phyloP scores from a whole-genome alignment of 2,329 filamentous ascomycete species.

The Fusarium pilosicola region DNA sequence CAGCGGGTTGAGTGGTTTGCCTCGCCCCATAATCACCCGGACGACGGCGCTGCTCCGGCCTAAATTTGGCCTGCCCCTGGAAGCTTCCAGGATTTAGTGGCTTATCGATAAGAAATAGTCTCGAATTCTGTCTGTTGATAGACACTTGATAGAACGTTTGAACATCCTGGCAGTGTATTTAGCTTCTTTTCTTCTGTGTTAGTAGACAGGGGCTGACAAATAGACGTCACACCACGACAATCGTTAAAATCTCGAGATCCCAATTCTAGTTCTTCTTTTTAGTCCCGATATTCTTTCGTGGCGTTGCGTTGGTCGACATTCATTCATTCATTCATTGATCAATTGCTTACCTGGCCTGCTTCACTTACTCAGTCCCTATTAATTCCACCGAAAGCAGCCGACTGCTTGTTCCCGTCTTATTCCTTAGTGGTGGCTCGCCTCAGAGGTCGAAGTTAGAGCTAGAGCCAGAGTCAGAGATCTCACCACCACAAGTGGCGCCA shows the following conservation, averaged over 20 bases:
- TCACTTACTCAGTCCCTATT: not conserved
- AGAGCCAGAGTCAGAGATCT: slow-evolving; percentile 10
- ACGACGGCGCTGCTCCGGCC: slow-evolving; percentile 14
- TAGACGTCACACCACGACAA: slow-evolving; percentile 35
- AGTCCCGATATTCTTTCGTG: slow-evolving; percentile 3
- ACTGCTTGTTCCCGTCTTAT: slow-evolving; percentile 8
- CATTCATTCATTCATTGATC: too few relatives aligned
- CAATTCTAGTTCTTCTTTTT: not conserved
- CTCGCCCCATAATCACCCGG: slow-evolving; percentile 24
- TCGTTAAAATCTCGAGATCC: slow-evolving; percentile 7
- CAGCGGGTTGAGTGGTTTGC: not conserved
- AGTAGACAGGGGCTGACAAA: slow-evolving; percentile 37
- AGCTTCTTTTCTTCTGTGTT: slow-evolving; percentile 4
- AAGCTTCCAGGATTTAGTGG: not conserved
- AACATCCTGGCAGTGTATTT: not conserved
- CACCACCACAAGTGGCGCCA: slow-evolving; percentile 28
- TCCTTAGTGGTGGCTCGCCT: slow-evolving; percentile 2
- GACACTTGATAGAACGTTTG: not conserved
- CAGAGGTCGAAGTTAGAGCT: not conserved
- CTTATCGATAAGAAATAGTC: slow-evolving; percentile 21
- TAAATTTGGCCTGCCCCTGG: slow-evolving; percentile 8
- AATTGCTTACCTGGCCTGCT: not conserved
- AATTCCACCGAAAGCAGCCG: slow-evolving; percentile 12
- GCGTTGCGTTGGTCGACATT: not conserved
- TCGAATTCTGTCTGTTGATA: not conserved